Base-by-base conservation (phyloP, 768 basidiomycete species). In the Agrocybe praecox region DNA sequence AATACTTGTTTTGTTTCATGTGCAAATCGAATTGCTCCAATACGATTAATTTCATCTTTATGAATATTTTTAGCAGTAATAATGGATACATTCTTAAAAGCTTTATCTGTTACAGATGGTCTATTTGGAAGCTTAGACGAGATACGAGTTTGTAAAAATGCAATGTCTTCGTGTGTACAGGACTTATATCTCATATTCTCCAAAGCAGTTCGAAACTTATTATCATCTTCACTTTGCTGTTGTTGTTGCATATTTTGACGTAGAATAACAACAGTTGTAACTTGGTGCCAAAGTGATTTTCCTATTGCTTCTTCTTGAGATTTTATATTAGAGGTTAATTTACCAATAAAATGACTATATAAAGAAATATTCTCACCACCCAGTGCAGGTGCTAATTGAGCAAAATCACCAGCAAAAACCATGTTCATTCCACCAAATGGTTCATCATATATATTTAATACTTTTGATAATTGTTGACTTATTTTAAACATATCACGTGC, bases 341-440 rank as follows among this genome's bases (percentile, higher is more conserved):
- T 40, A 4, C 46, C 44, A 45, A 55, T 53, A 18, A 23, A 26
- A 15, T 23, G 19, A 17, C 52, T 51, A 56, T 60, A 60, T 34
- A 61, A 44, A 10, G 60, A 21, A 23, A 52, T 19, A 17, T 36
- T 57, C 63, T 67, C 43, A 60, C 58, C 56, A 7, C 67, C 63
- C 19, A 62, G 22, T n/a, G 57, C 67, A 34, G 72, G 78, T 2
- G 75, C 75, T 2, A 80, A 62, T 54, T 80, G 78, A 5, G 72
- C 77, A 70, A 81, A 78, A 61, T 80, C 77, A 6, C 78, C 76
- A 10, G 75, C 74, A 56, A 80, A 70, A 21, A 80, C 72, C 51
- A 79, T 69, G 53, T 74, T 76, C 17, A 75, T 61, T 0, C 76
- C 74, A 19, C 75, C 76, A 67, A 70, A 72, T 5, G 26, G 26